Conservation (phyloP, 148 eudicot species). For the Camellia sinensis region DNA sequence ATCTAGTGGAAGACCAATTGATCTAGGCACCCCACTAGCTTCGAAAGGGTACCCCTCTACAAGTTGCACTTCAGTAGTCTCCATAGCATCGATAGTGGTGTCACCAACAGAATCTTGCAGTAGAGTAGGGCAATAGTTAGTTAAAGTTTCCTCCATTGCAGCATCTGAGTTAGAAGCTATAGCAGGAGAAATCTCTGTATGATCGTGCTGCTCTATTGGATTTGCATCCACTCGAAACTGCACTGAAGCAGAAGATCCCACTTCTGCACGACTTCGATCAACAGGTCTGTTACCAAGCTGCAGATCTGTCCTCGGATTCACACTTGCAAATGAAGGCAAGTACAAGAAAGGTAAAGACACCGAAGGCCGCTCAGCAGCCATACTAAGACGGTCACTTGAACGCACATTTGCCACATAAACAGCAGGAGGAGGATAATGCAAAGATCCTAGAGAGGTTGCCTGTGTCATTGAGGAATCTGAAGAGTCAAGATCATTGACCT, state of each 20-base stretch:
- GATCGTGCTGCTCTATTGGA: constrained; percentile 14
- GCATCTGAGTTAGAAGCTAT: constrained; percentile 11
- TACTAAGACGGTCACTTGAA: constrained; percentile 16
- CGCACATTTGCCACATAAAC: constrained; percentile 22
- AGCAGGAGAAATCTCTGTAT: constrained; percentile 17
- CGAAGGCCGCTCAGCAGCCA: constrained; percentile 28
- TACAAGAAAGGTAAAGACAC: constrained; percentile 20
- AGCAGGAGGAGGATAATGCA: constrained; percentile 27
- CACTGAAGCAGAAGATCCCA: constrained; percentile 20
- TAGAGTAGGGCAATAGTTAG: constrained; percentile 8
- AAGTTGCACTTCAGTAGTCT: constrained; percentile 11
- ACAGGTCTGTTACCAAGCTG: constrained; percentile 12
- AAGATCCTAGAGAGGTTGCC: constrained; percentile 23
- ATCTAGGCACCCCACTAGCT: constrained; percentile 8
- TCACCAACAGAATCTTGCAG: constrained; percentile 14
- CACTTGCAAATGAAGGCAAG: constrained; percentile 18
- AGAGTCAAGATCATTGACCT: constrained; percentile 41
- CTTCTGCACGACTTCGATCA: constrained; percentile 15
- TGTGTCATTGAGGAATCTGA: constrained; percentile 29
- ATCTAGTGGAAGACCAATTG: constrained; percentile 9
- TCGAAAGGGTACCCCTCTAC: constrained; percentile 19
- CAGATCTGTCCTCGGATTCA: constrained; percentile 18
- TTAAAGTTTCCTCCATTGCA: constrained; percentile 11
- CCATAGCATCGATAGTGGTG: constrained; percentile 16
- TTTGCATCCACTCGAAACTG: constrained; percentile 19